These are phyloP conservation scores for Senna siamea DNA, from an alignment of 306 rosid species.

Conservation along the genomic window DNA sequence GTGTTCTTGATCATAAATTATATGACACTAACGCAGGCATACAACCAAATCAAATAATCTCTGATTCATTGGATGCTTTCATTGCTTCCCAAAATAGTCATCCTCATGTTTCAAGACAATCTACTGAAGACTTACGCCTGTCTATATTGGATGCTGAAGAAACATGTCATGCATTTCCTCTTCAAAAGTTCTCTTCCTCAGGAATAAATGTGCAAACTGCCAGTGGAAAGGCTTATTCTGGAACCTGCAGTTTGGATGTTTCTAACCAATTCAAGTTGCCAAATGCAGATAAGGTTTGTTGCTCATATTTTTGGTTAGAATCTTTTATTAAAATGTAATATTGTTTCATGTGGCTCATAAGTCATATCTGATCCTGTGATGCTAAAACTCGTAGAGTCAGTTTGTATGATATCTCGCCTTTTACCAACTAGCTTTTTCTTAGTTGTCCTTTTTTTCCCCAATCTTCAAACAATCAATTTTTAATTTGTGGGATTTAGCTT, in stretches of 20 bases:
- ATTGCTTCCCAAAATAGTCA: slow-evolving; percentile 43
- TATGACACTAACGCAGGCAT: slow-evolving; percentile 28
- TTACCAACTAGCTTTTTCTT: not conserved
- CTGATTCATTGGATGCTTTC: slow-evolving; percentile 72
- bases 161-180: slow-evolving; percentile 83
- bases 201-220: slow-evolving; percentile 48
- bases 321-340: slow-evolving; percentile 19
- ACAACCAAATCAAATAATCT: slow-evolving; percentile 51
- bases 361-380: not conserved
- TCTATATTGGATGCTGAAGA: slow-evolving; percentile 91
- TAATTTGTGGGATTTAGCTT: not conserved
- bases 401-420: not conserved
- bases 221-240: slow-evolving; percentile 41
- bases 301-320: slow-evolving; percentile 8
- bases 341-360: slow-evolving; percentile 31
- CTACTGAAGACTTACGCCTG: slow-evolving; percentile 50
- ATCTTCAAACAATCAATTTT: not conserved
- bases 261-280: slow-evolving; percentile 54
- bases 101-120: slow-evolving; percentile 48
- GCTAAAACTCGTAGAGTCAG: not conserved
- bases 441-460: not conserved
- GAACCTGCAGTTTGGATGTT: slow-evolving; percentile 44
- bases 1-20: slow-evolving; percentile 42
- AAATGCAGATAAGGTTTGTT: slow-evolving; percentile 59
- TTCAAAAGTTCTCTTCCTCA: slow-evolving; percentile 50